Base-by-base conservation (phyloP, 106 monocot species). In the Allium sativum region DNA sequence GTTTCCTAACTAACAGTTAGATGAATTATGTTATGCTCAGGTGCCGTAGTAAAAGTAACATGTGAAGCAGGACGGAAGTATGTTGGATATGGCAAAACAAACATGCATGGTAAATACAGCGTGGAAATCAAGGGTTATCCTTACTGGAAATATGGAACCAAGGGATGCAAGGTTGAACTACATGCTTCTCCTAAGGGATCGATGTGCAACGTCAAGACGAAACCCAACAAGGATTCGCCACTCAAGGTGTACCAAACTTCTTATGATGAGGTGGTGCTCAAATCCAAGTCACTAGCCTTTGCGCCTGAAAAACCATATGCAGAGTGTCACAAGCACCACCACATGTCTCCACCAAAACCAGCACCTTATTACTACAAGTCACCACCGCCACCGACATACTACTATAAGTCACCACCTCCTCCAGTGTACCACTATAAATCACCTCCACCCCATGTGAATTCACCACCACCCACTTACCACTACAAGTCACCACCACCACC, bases 41-140 rank as follows among this genome's bases (percentile, higher is more conserved):
- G 84, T 21, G 84, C 80, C 0, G 44, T 70, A 0, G 80, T 84
- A 70, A 84, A 85, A 65, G 77, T 80, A 65, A 80, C 73, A 47
- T 85, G 84, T 68, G 65, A 7, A 48, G 78, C 57, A 10, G 78
- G 68, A 3, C 6, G 18, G 6, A 54, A 54, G 12, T 51, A 65
- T 21, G 59, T 74, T 1, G 74, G 70, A 1, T 85, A 71, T 21
- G 84, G 84, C 6, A 64, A 58, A 47, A 80, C 77, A 4, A 72
- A 68, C 43, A 42, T 12, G 47, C 43, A 77, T 19, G 84, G 84
- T 17, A 74, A 71, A 40, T 85, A 85, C 58, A 71, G 63, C 14
- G 59, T 80, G 4, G 55, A 40, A 0, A 56, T 85, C 14, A 57
- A 74, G 56, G 80, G 74, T 1, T 80, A 74, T 51, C 71, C 77